phyloP scores from a whole-genome alignment of 2,329 filamentous ascomycete species.

The Chrysosporium queenslandicum region DNA sequence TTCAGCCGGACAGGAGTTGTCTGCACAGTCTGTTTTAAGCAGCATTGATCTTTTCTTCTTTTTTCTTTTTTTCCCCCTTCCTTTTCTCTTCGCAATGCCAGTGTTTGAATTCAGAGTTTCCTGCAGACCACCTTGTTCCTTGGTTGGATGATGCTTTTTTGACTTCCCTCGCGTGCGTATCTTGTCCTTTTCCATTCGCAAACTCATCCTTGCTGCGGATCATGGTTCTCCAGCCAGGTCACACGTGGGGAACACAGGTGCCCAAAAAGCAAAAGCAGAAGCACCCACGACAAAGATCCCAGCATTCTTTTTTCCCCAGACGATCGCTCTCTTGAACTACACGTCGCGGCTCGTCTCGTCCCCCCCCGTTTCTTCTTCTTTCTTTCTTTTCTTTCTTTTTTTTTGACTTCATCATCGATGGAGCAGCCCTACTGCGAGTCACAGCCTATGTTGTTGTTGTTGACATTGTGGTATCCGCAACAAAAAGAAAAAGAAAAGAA shows the following conservation, averaged over 20 bases:
- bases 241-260: conserved; percentile 7
- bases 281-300: neutral
- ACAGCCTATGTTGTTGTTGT: neutral
- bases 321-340: too few species aligned
- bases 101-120: neutral
- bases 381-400: neutral
- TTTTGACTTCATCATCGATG: neutral
- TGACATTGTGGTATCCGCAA: too few species aligned
- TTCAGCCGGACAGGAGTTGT: neutral
- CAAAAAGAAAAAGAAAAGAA: too few species aligned
- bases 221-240: conserved; percentile 6
- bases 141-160: conserved; percentile 2
- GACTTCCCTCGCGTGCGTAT: neutral
- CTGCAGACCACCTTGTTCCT: conserved; percentile 1
- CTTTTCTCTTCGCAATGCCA: too few species aligned
- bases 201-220: conserved; percentile 12
- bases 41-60: neutral
- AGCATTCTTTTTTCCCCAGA: neutral
- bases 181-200: neutral
- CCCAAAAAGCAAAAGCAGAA: conserved; percentile 3
- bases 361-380: neutral
- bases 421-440: too few species aligned
- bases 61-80: too few species aligned
- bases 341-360: too few species aligned
- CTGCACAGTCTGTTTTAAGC: neutral